phyloP scores from a whole-genome alignment of 2,329 filamentous ascomycete species.

The Chrysosporium queenslandicum region DNA sequence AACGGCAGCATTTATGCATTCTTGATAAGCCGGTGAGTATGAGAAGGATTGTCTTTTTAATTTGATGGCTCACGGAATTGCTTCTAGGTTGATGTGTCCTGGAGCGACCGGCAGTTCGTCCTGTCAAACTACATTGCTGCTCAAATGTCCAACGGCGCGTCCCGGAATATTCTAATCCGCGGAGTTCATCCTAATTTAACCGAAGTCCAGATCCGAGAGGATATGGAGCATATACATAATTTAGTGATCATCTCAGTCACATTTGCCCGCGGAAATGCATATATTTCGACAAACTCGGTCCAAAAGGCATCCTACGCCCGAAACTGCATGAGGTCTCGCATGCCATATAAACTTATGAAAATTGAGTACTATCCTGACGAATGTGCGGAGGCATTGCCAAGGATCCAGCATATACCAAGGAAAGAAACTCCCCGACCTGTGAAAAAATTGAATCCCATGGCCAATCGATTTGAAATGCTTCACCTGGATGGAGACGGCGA shows the following conservation, averaged over 20 bases:
- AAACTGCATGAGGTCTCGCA: slow-evolving; percentile 62
- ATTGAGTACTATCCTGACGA: slow-evolving; percentile 66
- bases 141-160: slow-evolving; percentile 57
- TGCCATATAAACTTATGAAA: slow-evolving; percentile 58
- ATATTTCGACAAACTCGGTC: slow-evolving; percentile 67
- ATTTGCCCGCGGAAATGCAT: slow-evolving; percentile 50
- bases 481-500: slow-evolving; percentile 41
- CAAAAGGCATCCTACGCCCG: slow-evolving; percentile 64
- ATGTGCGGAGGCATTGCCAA: slow-evolving; percentile 52
- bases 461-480: slow-evolving; percentile 56
- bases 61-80: not conserved
- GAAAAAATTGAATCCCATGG: slow-evolving; percentile 32
- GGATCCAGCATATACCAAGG: slow-evolving; percentile 25
- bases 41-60: not conserved
- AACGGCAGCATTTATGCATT: slow-evolving; percentile 57
- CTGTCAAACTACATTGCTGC: slow-evolving; percentile 53
- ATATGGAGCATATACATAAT: slow-evolving; percentile 75
- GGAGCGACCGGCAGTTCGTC: slow-evolving; percentile 61
- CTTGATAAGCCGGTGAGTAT: slow-evolving; percentile 54
- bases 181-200: slow-evolving; percentile 50
- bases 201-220: slow-evolving; percentile 54
- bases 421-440: slow-evolving; percentile 26
- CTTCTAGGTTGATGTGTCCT: slow-evolving; percentile 55
- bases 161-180: slow-evolving; percentile 62
- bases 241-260: slow-evolving; percentile 58